These are phyloP conservation scores for Beta corolliflora DNA, from an alignment of 179 eudicot genomes.

Conservation along the genomic window DNA sequence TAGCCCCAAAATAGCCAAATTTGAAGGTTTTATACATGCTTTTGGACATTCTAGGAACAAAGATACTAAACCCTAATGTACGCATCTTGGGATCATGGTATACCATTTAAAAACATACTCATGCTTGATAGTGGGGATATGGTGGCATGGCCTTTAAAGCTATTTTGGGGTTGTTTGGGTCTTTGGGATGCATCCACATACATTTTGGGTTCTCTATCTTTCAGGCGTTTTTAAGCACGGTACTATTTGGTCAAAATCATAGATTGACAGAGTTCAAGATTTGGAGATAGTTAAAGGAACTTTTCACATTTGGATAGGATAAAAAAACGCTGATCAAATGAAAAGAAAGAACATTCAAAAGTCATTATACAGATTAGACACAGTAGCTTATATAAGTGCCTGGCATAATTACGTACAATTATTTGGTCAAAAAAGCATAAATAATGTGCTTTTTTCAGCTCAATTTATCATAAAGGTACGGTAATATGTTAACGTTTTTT, in stretches of 20 bases:
- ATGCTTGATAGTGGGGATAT: too few species aligned
- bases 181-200: too few species aligned
- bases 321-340: background rate
- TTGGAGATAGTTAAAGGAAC: background rate
- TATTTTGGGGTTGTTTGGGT: too few species aligned
- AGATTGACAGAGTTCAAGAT: background rate
- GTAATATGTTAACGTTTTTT: background rate
- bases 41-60: too few species aligned
- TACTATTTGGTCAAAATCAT: background rate
- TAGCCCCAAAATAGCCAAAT: too few species aligned
- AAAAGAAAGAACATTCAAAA: background rate
- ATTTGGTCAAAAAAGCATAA: conserved; percentile 32
- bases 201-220: too few species aligned
- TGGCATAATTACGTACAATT: conserved; percentile 27
- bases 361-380: conserved; percentile 16
- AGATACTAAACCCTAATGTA: too few species aligned
- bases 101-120: too few species aligned
- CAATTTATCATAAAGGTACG: background rate
- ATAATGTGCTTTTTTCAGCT: conserved; percentile 1
- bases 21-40: too few species aligned
- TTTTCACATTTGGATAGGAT: background rate
- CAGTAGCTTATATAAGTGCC: background rate
- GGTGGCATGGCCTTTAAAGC: too few species aligned
- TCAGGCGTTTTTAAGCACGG: too few species aligned
- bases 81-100: too few species aligned